These are phyloP conservation scores for Toxoplasma gondii DNA, from an alignment of 169 alveolate genomes.

Conservation along the genomic window DNA sequence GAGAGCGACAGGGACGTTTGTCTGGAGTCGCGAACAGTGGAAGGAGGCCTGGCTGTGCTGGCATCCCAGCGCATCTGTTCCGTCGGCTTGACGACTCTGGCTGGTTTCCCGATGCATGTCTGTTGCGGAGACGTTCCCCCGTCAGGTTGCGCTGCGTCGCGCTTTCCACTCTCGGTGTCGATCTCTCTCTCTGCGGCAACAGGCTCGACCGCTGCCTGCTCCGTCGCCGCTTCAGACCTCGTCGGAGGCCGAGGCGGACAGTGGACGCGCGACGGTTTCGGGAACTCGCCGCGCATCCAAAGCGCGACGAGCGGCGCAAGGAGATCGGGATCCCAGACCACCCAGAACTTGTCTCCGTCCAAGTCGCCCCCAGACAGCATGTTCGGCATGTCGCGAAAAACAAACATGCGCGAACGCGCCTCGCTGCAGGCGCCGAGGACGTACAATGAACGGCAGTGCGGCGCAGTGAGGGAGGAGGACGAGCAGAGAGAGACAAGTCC, in stretches of 20 bases:
- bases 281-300: constrained; percentile 41
- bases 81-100: too few species aligned
- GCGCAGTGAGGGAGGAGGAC: too few species aligned
- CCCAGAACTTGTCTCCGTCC: constrained; percentile 86
- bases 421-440: not conserved
- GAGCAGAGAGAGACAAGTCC: not conserved
- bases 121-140: too few species aligned
- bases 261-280: constrained; percentile 45
- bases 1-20: not conserved
- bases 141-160: not conserved
- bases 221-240: not conserved
- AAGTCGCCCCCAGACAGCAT: constrained; percentile 84
- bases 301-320: constrained; percentile 15
- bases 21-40: too few species aligned
- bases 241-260: constrained; percentile 40
- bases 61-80: too few species aligned
- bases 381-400: constrained; percentile 76
- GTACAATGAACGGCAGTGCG: not conserved
- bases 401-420: constrained; percentile 53
- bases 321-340: constrained; percentile 76
- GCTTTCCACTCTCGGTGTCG: not conserved
- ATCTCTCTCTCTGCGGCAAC: not conserved
- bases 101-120: too few species aligned
- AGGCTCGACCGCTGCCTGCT: constrained; percentile 45
- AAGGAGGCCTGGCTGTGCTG: too few species aligned